These are phyloP conservation scores for Populus ilicifolia DNA, from an alignment of 345 rosid genomes.

Conservation along the genomic window DNA sequence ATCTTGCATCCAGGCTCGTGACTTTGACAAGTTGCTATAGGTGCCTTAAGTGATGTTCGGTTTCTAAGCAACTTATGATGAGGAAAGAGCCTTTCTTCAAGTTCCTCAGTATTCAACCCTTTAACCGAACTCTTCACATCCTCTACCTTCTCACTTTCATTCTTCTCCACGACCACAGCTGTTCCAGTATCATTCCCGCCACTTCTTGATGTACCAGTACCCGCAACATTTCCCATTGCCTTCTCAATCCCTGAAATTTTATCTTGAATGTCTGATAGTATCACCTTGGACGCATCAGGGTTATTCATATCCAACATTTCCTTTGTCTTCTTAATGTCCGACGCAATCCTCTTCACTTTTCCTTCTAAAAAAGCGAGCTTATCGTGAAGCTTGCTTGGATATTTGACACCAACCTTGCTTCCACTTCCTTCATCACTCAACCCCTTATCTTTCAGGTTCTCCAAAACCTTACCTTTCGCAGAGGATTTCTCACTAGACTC, in stretches of 20 bases:
- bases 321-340: slow-evolving; percentile 86
- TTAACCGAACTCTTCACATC: slow-evolving; percentile 43
- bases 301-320: slow-evolving; percentile 88
- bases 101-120: slow-evolving; percentile 57
- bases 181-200: slow-evolving; percentile 24
- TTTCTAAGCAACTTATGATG: slow-evolving; percentile 81
- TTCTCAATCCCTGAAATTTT: slow-evolving; percentile 88
- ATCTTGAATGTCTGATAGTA: slow-evolving; percentile 75
- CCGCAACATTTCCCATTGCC: slow-evolving; percentile 51
- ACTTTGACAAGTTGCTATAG: slow-evolving; percentile 28
- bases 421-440: slow-evolving; percentile 27
- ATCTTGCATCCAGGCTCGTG: slow-evolving; percentile 25
- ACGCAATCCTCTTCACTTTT: slow-evolving; percentile 89
- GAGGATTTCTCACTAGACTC: slow-evolving; percentile 28
- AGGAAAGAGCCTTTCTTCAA: slow-evolving; percentile 94
- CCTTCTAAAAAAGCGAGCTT: slow-evolving; percentile 94
- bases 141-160: slow-evolving; percentile 24
- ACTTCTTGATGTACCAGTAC: slow-evolving; percentile 32
- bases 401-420: slow-evolving; percentile 27
- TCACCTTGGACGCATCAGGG: slow-evolving; percentile 64
- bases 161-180: slow-evolving; percentile 22
- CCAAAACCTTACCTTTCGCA: slow-evolving; percentile 31
- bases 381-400: slow-evolving; percentile 78
- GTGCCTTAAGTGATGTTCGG: slow-evolving; percentile 41
- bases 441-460: slow-evolving; percentile 39